Conservation (phyloP, 2,329 filamentous ascomycete species). For the Aspergillus calidoustus region DNA sequence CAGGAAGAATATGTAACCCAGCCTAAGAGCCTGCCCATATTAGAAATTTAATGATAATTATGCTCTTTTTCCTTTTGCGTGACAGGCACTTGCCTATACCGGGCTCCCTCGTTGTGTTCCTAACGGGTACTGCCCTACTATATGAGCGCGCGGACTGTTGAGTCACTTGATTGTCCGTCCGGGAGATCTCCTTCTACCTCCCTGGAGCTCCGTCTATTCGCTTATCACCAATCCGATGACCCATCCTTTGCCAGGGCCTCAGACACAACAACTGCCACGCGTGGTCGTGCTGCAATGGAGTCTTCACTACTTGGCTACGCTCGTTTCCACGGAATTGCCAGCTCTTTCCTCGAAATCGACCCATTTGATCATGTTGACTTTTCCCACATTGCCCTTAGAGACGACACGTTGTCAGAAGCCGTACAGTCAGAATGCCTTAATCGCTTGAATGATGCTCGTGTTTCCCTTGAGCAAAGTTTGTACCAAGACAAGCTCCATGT, state of each 20-base stretch:
- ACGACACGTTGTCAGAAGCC: conserved; percentile 21
- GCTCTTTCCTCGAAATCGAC: conserved; percentile 39
- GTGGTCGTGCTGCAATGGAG: conserved; percentile 28
- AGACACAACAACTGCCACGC: not conserved
- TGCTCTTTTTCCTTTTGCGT: too few species aligned
- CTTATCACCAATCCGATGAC: not conserved
- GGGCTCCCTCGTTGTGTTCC: too few species aligned
- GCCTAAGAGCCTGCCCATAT: too few species aligned
- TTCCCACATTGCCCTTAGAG: conserved; percentile 18
- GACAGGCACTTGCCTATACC: too few species aligned
- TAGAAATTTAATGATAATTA: too few species aligned
- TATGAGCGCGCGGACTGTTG: too few species aligned
- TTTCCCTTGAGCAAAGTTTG: conserved; percentile 17
- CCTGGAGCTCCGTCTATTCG: not conserved
- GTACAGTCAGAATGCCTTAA: conserved; percentile 23
- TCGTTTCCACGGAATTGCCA: conserved; percentile 49
- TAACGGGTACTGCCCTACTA: too few species aligned
- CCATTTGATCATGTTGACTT: conserved; percentile 25
- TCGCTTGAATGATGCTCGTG: conserved; percentile 20
- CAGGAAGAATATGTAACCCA: too few species aligned
- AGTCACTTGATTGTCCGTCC: too few species aligned
- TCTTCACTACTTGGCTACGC: conserved; percentile 53
- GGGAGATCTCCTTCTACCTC: too few species aligned
- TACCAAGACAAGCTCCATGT: conserved; percentile 41
- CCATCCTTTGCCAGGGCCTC: not conserved